Base-by-base conservation (phyloP, 192 early-diverging fungal species). In the Entomortierella lignicola region DNA sequence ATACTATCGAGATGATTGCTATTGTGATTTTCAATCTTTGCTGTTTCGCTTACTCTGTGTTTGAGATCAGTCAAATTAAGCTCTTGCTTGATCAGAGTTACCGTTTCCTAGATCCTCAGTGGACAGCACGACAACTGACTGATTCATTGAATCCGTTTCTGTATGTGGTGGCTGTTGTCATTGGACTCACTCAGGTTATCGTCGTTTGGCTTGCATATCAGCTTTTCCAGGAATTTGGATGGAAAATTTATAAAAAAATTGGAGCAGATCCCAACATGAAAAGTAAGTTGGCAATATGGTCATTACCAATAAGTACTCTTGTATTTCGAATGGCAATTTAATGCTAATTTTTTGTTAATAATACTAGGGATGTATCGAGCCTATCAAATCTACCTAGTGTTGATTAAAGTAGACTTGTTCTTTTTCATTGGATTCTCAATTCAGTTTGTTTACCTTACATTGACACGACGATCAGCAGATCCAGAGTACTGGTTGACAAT, bases 371-470 rank as follows among this genome's bases (percentile, higher is more conserved):
- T 89, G 86, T 90, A 86, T 57, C 82, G 87, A 51, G 81, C 85
- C 32, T 94, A 94, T 77, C 92, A 95, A 54, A 89, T 96, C 62
- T 94, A 94, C 63, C 69, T 96, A 55, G 82, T 94, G 60, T 80
- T 95, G 17, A 81, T 96, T 42, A 96, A 96, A 77, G 62, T 95
- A 17, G 93, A 94, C 55, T 77, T 95, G 1, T 96, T 94, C 82
- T 96, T 96, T 83, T 94, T 94, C 63, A 50, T 93, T 7, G 87
- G 85, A 15, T 94, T 93, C 66, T 85, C 88, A 12, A 82, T 92
- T 29, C 92, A 94, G 64, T 79, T 79, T 41, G 68, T 79, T 17
- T 79, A 66, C 34, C 27, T 79, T 30, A 70, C 75, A 2, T 57
- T 79, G 23, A 59, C 63, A n/a, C 75, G 86, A 18, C 62, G 71